A percentile compares a stretch with the other conserved stretches of the same genome.
These are phyloP conservation scores for Pseudoneurospora amorphoporcata DNA, from an alignment of 495 filamentous ascomycete species.

Conservation along the genomic window DNA sequence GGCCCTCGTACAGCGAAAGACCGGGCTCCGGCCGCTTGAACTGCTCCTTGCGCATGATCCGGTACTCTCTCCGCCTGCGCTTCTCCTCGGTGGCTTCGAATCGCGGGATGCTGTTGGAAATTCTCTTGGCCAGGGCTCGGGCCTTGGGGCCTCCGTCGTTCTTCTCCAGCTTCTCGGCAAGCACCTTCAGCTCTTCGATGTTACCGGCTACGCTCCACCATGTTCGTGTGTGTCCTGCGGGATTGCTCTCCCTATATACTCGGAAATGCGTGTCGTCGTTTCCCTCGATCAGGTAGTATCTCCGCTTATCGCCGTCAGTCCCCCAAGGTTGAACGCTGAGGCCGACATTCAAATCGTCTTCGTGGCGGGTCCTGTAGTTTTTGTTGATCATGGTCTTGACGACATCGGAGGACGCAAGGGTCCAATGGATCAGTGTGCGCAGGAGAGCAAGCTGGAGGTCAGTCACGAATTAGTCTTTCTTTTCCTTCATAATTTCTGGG, in stretches of 20 bases:
- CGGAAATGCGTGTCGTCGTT: conserved; percentile 89
- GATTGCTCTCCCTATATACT: conserved; percentile 91
- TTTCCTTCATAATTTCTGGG: neutral
- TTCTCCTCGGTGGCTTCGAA: conserved; percentile 97
- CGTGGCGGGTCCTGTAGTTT: conserved; percentile 83
- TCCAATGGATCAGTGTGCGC: conserved; percentile 76
- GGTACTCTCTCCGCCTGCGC: conserved; percentile 86
- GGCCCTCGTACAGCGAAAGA: conserved; percentile 90
- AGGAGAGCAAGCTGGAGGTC: conserved; percentile 64
- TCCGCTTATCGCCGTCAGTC: conserved; percentile 75
- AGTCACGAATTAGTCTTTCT: neutral
- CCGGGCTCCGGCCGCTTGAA: conserved; percentile 83
- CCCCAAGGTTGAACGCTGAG: conserved; percentile 95
- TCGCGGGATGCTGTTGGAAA: conserved; percentile 72
- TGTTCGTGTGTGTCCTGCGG: conserved; percentile 59
- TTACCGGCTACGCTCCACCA: conserved; percentile 90
- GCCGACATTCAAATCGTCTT: conserved; percentile 87
- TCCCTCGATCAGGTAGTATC: conserved; percentile 90
- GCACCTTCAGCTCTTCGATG: conserved; percentile 71
- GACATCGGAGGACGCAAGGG: conserved; percentile 79
- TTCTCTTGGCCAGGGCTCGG: conserved; percentile 62
- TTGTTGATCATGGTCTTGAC: conserved; percentile 71
- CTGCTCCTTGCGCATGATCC: conserved; percentile 71
- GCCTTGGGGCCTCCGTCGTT: conserved; percentile 72
- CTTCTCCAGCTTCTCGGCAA: conserved; percentile 62